A percentile compares a stretch with the other conserved stretches of the same genome.
phyloP scores from a whole-genome alignment of 148 eudicot species.

The Cornus kousa region DNA sequence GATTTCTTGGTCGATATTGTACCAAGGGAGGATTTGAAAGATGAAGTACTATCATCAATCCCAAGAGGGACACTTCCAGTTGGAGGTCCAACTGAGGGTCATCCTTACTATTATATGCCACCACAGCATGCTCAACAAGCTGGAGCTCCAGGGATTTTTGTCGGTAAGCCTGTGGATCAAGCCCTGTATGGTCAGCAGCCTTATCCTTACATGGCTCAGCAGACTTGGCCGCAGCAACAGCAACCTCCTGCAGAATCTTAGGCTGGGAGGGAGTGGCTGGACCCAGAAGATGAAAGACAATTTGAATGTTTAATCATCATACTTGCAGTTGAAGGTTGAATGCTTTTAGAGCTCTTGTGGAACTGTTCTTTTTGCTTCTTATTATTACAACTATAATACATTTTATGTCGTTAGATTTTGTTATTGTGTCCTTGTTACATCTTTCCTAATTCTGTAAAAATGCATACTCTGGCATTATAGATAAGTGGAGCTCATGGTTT shows the following conservation, averaged over 20 bases:
- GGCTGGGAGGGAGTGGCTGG: slow-evolving; percentile 4
- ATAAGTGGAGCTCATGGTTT: neutral
- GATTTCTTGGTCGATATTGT: slow-evolving; percentile 52
- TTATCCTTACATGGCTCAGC: slow-evolving; percentile 30
- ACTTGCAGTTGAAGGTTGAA: neutral
- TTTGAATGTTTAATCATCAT: neutral
- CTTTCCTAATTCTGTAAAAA: neutral
- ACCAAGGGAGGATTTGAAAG: slow-evolving; percentile 38
- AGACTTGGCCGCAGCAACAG: slow-evolving; percentile 43
- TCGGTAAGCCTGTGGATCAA: slow-evolving; percentile 38
- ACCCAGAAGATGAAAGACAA: neutral
- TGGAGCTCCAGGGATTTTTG: slow-evolving; percentile 33
- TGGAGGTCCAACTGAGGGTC: slow-evolving; percentile 26
- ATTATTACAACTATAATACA: neutral
- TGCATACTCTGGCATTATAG: neutral
- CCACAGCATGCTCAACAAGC: slow-evolving; percentile 32
- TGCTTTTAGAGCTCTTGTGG: neutral
- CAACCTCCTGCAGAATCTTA: slow-evolving; percentile 34
- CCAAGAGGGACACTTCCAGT: slow-evolving; percentile 32
- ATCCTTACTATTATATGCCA: slow-evolving; percentile 30
- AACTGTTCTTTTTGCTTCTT: neutral
- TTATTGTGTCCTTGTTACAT: neutral
- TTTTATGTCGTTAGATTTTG: neutral
- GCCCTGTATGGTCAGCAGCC: slow-evolving; percentile 38
- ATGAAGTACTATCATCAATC: slow-evolving; percentile 26